Evolutionary conservation across 441 rosid species (phyloP).

Genomic region (Populus hybrid): DNA sequence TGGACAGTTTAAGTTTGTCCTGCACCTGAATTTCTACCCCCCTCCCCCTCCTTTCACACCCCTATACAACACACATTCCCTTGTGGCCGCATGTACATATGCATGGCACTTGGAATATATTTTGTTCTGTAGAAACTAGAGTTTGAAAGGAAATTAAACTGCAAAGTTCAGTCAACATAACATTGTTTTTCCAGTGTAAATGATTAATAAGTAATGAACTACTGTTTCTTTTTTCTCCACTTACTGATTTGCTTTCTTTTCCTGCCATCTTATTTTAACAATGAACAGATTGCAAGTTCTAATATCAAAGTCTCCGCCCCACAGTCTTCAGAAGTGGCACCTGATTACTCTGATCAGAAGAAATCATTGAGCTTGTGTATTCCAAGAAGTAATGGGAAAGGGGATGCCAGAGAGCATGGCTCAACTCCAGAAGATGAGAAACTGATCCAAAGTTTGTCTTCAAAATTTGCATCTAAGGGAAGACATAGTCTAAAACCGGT

Average conservation of each 20-base stretch:
- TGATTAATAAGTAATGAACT: neutral
- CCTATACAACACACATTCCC: neutral
- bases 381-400: constrained; percentile 10
- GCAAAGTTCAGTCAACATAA: neutral
- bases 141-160: neutral
- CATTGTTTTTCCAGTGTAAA: neutral
- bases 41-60: neutral
- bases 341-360: constrained; percentile 25
- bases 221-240: neutral
- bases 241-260: constrained; percentile 9
- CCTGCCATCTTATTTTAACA: constrained; percentile 13
- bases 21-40: neutral
- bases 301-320: constrained; percentile 13
- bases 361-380: constrained; percentile 7
- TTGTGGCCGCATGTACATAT: neutral
- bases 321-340: constrained; percentile 16
- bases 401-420: constrained; percentile 16
- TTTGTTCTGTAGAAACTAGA: neutral
- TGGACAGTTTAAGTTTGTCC: neutral
- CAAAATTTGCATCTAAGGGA: constrained; percentile 21
- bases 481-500: constrained; percentile 16
- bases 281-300: constrained; percentile 25
- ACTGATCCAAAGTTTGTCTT: constrained; percentile 15
- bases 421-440: constrained; percentile 16
- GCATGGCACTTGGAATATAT: neutral